Evolutionary conservation across 164 flowering plant species (phyloP), one percentile per base, ranked within the genome.

Genomic region (Chimonanthus salicifolius): DNA sequence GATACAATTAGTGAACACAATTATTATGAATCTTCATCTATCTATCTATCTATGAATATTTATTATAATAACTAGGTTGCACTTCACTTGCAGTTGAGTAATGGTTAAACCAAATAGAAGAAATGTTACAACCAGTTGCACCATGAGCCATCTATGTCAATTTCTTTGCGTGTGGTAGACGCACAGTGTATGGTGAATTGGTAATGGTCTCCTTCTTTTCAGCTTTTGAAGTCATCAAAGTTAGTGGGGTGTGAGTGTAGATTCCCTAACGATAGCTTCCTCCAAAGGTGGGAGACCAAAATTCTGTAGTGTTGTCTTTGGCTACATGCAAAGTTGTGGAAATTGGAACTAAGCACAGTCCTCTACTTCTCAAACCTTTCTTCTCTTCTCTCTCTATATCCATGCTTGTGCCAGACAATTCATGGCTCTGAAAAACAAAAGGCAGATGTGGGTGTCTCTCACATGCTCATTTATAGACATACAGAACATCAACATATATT

Each of bases 201-300:
- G 33, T 33, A 33, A 33, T 33, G 33, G 1, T 33, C 18, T n/a
- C 64, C 6, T 33, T 62, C 21, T 62, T 33, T 18, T 33, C 7
- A 7, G 58, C 65, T n/a, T 63, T 21, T 21, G 44, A 63, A 8
- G 18, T 13, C 60, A 54, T 63, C 45, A n/a, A 63, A 47, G 46
- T 43, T 65, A 33, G 68, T 45, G 9, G 48, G 48, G 43, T 47
- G 46, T 43, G 50, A 66, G 68, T 16, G 4, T 68, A 68, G 70
- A 68, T 68, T 68, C 54, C 50, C 50, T 72, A 72, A 7, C 74
- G 54, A 51, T 47, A 72, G 54, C 47, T 72, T n/a, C 74, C 74
- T 62, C 74, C 74, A 20, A 72, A 72, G 51, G 74, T 72, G 33
- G 74, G 68, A 15, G 74, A 58, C 74, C 74, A 72, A 72, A 72